Percentiles rank a stretch among this genome's conserved stretches.
Conservation (phyloP, 1,284 basidiomycete genomes). For the Microstroma glucosiphilum region DNA sequence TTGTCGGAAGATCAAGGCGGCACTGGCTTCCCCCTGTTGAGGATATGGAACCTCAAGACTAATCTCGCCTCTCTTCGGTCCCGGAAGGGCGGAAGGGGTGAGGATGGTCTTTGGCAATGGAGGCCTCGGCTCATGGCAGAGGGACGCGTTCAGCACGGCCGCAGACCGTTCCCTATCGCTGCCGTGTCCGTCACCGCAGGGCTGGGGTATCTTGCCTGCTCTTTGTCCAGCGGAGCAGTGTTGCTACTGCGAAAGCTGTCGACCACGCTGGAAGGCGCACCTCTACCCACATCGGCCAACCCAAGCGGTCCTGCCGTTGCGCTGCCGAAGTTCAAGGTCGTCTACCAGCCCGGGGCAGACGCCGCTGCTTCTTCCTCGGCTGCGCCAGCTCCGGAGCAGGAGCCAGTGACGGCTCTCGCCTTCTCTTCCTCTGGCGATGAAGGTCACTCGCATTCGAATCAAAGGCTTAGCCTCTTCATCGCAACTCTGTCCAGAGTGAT, state of each 20-base stretch:
- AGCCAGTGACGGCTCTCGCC: conserved; percentile 85
- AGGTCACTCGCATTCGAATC: background rate
- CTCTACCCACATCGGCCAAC: conserved; percentile 25
- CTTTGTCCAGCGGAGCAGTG: conserved; percentile 88
- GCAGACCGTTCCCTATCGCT: conserved; percentile 55
- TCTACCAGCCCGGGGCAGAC: conserved; percentile 27
- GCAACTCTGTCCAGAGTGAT: conserved; percentile 78
- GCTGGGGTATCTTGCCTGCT: conserved; percentile 81
- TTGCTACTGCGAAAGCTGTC: conserved; percentile 83
- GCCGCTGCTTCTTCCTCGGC: background rate
- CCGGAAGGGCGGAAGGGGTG: conserved; percentile 3
- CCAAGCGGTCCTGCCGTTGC: conserved; percentile 19
- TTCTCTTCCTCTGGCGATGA: conserved; percentile 57
- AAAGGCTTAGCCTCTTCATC: conserved; percentile 65
- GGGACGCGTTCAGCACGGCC: conserved; percentile 42
- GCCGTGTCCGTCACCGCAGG: conserved; percentile 71
- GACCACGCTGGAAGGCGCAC: conserved; percentile 66
- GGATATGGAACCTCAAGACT: conserved; percentile 43
- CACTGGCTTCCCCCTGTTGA: conserved; percentile 27
- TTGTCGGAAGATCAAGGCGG: background rate
- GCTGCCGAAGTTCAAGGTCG: conserved; percentile 49
- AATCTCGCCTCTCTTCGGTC: conserved; percentile 6
- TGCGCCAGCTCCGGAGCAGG: conserved; percentile 50
- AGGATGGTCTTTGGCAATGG: conserved; percentile 11
- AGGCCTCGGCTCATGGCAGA: conserved; percentile 33